Percentiles rank a stretch among this genome's conserved stretches.
phyloP scores from a whole-genome alignment of 345 rosid genomes.

The Boechera retrofracta region DNA sequence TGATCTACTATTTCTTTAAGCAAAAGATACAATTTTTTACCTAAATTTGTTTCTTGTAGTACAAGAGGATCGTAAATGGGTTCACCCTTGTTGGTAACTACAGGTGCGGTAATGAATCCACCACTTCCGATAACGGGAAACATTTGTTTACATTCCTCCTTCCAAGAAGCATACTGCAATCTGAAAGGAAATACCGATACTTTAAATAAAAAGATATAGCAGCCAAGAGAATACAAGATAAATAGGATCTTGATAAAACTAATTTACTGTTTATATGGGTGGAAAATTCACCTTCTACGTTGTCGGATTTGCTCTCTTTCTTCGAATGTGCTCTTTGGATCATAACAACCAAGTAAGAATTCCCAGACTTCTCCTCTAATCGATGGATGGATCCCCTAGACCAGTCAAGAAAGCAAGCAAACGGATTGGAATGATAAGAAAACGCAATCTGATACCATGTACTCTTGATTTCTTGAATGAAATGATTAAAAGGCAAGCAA shows the following conservation, averaged over 20 bases:
- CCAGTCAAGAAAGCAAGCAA: slow-evolving; percentile 29
- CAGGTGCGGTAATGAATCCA: slow-evolving; percentile 84
- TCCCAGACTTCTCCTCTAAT: slow-evolving; percentile 99
- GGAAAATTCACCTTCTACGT: slow-evolving; percentile 67
- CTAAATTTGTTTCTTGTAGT: slow-evolving; percentile 66
- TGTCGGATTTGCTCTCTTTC: slow-evolving; percentile 84
- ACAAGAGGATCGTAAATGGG: slow-evolving; percentile 86
- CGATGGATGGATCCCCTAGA: slow-evolving; percentile 92
- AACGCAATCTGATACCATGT: background rate
- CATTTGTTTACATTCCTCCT: slow-evolving; percentile 69
- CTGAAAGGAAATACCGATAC: slow-evolving; percentile 46
- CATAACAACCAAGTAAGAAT: slow-evolving; percentile 92
- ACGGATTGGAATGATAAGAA: background rate
- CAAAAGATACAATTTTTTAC: slow-evolving; percentile 37
- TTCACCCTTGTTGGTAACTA: slow-evolving; percentile 79
- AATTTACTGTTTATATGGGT: background rate
- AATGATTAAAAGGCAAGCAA: too few species aligned
- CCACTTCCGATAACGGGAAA: slow-evolving; percentile 95
- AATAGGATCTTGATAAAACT: background rate
- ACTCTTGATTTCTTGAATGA: too few species aligned
- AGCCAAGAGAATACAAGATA: slow-evolving; percentile 27
- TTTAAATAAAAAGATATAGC: background rate
- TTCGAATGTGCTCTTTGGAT: slow-evolving; percentile 83
- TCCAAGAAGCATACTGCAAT: slow-evolving; percentile 76
- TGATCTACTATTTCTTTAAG: slow-evolving; percentile 24